Evolutionary conservation across 2,329 filamentous ascomycete species (phyloP).

Genomic region (Aspergillus quadricinctus): DNA sequence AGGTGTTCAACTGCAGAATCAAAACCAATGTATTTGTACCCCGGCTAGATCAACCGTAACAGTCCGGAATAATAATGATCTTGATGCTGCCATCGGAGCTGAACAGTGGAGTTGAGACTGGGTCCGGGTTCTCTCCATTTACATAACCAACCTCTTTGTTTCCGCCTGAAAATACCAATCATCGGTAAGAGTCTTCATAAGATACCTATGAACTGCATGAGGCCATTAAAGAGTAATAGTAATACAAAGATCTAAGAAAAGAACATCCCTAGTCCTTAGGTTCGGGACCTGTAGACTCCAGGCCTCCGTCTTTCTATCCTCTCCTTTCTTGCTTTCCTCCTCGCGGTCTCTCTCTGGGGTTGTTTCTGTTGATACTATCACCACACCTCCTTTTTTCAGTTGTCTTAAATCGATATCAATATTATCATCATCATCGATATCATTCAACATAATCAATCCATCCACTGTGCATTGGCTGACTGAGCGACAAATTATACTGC

Average conservation of each 20-base stretch:
- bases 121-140: not conserved
- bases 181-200: not conserved
- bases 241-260: conserved; percentile 1
- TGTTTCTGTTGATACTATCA: conserved; percentile 1
- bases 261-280: not conserved
- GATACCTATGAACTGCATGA: not conserved
- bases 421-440: not conserved
- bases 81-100: conserved; percentile 1
- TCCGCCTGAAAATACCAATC: not conserved
- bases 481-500: not conserved
- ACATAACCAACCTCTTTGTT: conserved; percentile 1
- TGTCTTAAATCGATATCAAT: not conserved
- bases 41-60: not conserved
- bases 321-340: not conserved
- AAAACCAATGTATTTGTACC: not conserved
- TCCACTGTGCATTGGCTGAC: not conserved
- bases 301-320: conserved; percentile 1
- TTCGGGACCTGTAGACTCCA: not conserved
- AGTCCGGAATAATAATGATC: not conserved
- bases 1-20: too few relatives aligned
- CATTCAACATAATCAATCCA: not conserved
- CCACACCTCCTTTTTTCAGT: not conserved
- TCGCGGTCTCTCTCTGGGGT: conserved; percentile 2
- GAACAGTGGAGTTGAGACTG: conserved; percentile 5
- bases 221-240: conserved; percentile 1